Base-by-base conservation (phyloP, 78 protist genomes). In the Dictyostelium citrinum region DNA sequence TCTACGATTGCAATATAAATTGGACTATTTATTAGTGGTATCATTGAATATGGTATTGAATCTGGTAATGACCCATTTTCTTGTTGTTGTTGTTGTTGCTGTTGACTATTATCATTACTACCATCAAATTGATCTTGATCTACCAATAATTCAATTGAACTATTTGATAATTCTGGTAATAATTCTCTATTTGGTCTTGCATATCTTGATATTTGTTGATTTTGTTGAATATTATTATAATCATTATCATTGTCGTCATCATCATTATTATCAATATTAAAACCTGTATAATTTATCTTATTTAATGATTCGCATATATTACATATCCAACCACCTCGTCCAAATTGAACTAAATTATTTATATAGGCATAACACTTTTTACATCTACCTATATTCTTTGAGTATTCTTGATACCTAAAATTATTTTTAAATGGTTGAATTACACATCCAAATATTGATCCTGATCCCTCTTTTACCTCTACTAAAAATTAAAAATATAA, bases 401-500 rank as follows among this genome's bases (percentile, higher is more conserved):
- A 14, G 27, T 33, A n/a, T 20, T 39, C 92, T 35, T 76, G 74
- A 86, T 67, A 61, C 4, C 27, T 11, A 16, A 24, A 11, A 39
- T 41, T 76, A 33, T 83, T 83, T 45, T 76, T 83, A 29, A 76
- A 86, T 39, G 92, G 92, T 86, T 86, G 83, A 27, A 86, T 29
- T 70, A 86, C 84, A 75, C 83, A 76, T 41, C 92, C 92, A 83
- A 83, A 86, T 27, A 86, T 76, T 35, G 92, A n/a, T 17, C 84
- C 84, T 58, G 83, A 27, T 61, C 45, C 92, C 35, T 70, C 77
- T 33, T 70, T 70, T 29, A 70, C 77, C 27, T 64, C 58, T 76
- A 24, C 64, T 55, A 55, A 16, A 49, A 16, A 49, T 49, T 39
- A 39, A 39, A 39, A n/a, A 45, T 45, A 45, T 49, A 49, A 14